A percentile compares a stretch with the other conserved stretches of the same genome.
Conservation (phyloP, 1,139 yeast species). For the Hyphopichia khmerensis region DNA sequence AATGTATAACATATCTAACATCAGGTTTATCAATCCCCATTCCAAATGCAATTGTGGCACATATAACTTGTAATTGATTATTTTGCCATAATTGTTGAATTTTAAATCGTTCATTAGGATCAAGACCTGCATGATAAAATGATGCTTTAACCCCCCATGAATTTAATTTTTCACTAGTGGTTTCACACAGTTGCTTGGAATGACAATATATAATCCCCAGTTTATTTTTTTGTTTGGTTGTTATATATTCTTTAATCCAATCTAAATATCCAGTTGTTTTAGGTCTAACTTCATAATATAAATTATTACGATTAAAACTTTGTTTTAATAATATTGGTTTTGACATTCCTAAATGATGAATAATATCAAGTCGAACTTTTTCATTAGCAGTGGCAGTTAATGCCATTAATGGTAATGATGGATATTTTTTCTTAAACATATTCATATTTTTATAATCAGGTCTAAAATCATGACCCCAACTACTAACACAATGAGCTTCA, state of each 20-base stretch:
- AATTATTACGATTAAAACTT: constrained; percentile 87
- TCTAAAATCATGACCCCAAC: constrained; percentile 99
- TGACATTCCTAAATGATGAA: constrained; percentile 64
- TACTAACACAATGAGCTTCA: constrained; percentile 97
- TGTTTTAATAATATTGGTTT: constrained; percentile 60
- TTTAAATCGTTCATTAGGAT: constrained; percentile 64
- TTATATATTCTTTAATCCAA: constrained; percentile 60
- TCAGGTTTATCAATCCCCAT: constrained; percentile 99
- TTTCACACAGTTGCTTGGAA: constrained; percentile 86
- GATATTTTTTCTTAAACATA: constrained; percentile 68
- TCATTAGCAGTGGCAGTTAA: constrained; percentile 97
- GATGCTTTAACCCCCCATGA: constrained; percentile 65
- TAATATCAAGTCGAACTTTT: constrained; percentile 82
- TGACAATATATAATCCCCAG: constrained; percentile 95
- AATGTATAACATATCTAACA: constrained; percentile 87
- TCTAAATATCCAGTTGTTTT: constrained; percentile 60
- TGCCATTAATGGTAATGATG: constrained; percentile 89
- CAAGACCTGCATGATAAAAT: constrained; percentile 93
- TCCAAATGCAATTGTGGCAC: constrained; percentile 98
- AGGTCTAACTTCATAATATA: constrained; percentile 72
- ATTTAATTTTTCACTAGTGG: constrained; percentile 61
- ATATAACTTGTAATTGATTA: constrained; percentile 68
- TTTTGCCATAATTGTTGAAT: constrained; percentile 84
- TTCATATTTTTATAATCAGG: constrained; percentile 90
- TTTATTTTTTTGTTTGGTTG: constrained; percentile 49